These are phyloP conservation scores for Kluyveromyces dobzhanskii DNA, from an alignment of 805 yeast species.

Conservation along the genomic window DNA sequence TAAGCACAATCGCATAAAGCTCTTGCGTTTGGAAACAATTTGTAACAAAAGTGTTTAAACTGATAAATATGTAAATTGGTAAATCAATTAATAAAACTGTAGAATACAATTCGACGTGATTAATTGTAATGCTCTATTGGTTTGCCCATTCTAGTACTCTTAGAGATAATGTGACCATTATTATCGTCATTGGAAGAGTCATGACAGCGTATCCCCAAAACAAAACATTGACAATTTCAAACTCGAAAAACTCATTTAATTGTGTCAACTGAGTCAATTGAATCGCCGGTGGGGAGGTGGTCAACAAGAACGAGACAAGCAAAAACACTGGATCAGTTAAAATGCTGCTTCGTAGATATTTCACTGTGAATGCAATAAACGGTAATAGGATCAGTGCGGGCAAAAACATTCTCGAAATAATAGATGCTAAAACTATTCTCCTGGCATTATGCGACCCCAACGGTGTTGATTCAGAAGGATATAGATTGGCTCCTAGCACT, in stretches of 20 bases:
- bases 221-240: conserved; percentile 56
- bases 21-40: background rate
- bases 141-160: conserved; percentile 45
- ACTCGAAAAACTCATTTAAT: conserved; percentile 49
- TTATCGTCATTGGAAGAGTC: conserved; percentile 50
- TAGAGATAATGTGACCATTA: conserved; percentile 45
- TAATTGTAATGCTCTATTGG: background rate
- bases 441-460: conserved; percentile 35
- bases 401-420: conserved; percentile 51
- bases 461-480: conserved; percentile 41
- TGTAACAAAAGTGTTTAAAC: background rate
- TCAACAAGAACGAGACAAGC: conserved; percentile 48
- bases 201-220: conserved; percentile 61
- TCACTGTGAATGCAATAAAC: conserved; percentile 42
- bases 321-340: conserved; percentile 51
- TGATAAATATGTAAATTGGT: no score
- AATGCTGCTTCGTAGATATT: conserved; percentile 38
- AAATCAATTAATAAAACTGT: no score
- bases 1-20: conserved; percentile 4
- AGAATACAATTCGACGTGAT: no score
- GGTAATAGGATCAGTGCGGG: conserved; percentile 50
- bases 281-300: conserved; percentile 60
- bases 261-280: conserved; percentile 60
- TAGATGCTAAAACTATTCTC: conserved; percentile 42
- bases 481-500: conserved; percentile 53